Base-by-base conservation (phyloP, 2,329 filamentous ascomycete genomes). In the Ophiostoma australiae region DNA sequence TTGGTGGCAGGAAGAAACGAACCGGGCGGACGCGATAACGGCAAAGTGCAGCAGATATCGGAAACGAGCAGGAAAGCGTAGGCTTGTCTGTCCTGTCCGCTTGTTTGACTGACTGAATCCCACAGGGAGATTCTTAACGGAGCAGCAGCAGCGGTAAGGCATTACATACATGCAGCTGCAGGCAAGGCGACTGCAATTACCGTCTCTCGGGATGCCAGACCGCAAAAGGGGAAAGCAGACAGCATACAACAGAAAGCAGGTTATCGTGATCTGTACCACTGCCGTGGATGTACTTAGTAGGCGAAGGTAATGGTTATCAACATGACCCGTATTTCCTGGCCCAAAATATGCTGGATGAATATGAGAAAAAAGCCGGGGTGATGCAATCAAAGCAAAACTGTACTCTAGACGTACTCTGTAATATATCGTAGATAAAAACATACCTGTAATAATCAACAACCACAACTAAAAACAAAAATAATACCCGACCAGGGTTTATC, bases 1-100 rank as follows among this genome's bases (percentile, higher is more conserved):
- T 66, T 67, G 39, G 55, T 52, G 55, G 63, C 35, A 31, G 61
- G 33, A 70, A 55, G 33, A 65, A 67, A 35, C 48, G 23, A 71
- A 23, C n/a, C 31, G 10, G 13, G 10, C 39, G 39, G 39, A 33
- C 61, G 67, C 58, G 63, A 69, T 48, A 33, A 39, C 27, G 37
- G 20, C 13, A 35, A 55, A n/a, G 39, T 39, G 37, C 13, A 68
- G 63, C 11, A 63, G 52, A n/a, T 13, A 27, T 13, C 10, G 11
- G 7, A n/a, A n/a, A 41, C 11, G 31, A 39, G 20, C 33, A 23
- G 15, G 27, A 39, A 41, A 8, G 20, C 58, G 58, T 20, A 15
- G 15, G 58, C 20, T 63, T 63, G 27, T 8, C 44, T 44, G 41
- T 20, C 44, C 44, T 48, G 17, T 41, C 10, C 10, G 39, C 39